These are phyloP conservation scores for Dendrocalamus latiflorus DNA, from an alignment of 202 grass and related monocot species.

Conservation along the genomic window DNA sequence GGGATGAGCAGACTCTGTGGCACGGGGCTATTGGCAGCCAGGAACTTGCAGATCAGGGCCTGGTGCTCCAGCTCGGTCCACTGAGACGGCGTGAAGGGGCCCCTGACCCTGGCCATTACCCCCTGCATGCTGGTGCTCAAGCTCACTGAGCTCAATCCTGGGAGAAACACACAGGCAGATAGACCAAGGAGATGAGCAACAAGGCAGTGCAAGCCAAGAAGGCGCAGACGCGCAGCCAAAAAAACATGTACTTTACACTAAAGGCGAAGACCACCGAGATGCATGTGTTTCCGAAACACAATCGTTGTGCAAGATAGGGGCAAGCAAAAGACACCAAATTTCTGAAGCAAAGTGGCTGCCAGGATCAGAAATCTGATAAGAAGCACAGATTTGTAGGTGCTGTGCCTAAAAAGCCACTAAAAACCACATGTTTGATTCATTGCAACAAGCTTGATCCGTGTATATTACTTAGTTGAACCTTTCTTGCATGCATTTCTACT, in stretches of 20 bases:
- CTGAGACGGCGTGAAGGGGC: slow-evolving; percentile 87
- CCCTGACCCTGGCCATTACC: slow-evolving; percentile 68
- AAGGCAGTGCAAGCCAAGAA: slow-evolving; percentile 36
- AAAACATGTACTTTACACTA: slow-evolving; percentile 26
- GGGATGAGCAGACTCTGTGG: slow-evolving; percentile 74
- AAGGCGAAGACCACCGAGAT: slow-evolving; percentile 18
- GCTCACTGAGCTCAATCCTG: slow-evolving; percentile 59
- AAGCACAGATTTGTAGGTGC: slow-evolving; percentile 25
- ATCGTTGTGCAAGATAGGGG: slow-evolving; percentile 10
- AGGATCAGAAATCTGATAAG: slow-evolving; percentile 16
- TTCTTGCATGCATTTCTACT: neutral
- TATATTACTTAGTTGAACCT: neutral
- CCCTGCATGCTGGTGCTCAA: slow-evolving; percentile 66
- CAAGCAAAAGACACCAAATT: slow-evolving; percentile 20
- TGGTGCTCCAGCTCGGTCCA: slow-evolving; percentile 98
- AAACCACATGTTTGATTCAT: slow-evolving; percentile 3
- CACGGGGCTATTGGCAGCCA: slow-evolving; percentile 68
- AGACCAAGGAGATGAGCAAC: slow-evolving; percentile 22
- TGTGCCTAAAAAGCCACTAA: neutral
- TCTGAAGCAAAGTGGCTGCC: slow-evolving; percentile 34
- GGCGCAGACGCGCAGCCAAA: neutral
- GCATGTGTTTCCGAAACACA: slow-evolving; percentile 25
- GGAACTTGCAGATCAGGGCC: slow-evolving; percentile 93
- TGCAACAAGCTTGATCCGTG: slow-evolving; percentile 16
- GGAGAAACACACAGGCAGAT: slow-evolving; percentile 11